Conservation (phyloP, 768 basidiomycete species). For the Auriscalpium vulgare region DNA sequence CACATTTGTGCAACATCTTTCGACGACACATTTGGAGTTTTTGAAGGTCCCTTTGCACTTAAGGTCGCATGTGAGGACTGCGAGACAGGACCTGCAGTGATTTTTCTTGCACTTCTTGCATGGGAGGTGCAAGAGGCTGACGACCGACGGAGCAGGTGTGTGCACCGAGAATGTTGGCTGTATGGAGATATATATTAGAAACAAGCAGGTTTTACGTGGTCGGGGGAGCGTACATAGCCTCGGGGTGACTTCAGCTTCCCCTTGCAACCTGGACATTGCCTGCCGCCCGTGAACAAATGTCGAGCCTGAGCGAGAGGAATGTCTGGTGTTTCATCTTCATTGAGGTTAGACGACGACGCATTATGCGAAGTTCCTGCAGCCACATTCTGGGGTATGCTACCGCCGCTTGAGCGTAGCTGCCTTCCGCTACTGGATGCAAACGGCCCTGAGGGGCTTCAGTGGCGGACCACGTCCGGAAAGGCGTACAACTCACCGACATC, state of each 20-base stretch:
- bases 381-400: too few relatives aligned
- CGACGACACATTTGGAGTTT: slow-evolving; percentile 28
- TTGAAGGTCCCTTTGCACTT: slow-evolving; percentile 36
- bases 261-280: slow-evolving; percentile 32
- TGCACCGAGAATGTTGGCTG: slow-evolving; percentile 23
- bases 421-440: too few relatives aligned
- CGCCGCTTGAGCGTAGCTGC: too few relatives aligned
- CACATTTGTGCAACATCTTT: slow-evolving; percentile 37
- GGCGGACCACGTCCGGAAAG: too few relatives aligned
- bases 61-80: slow-evolving; percentile 27
- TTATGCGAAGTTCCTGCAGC: too few relatives aligned
- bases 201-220: not conserved
- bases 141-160: slow-evolving; percentile 18
- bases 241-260: slow-evolving; percentile 30
- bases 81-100: slow-evolving; percentile 45
- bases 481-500: too few relatives aligned
- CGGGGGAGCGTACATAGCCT: slow-evolving; percentile 31
- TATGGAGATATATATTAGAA: slow-evolving; percentile 19
- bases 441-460: too few relatives aligned
- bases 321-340: not conserved
- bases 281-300: slow-evolving; percentile 28
- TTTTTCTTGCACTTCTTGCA: slow-evolving; percentile 36
- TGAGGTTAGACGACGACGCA: not conserved
- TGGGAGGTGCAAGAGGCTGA: slow-evolving; percentile 33
- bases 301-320: slow-evolving; percentile 23